Percentiles rank a stretch among this genome's conserved stretches.
Conservation (phyloP, 495 filamentous ascomycete species). For the Penicillium egyptiacum region DNA sequence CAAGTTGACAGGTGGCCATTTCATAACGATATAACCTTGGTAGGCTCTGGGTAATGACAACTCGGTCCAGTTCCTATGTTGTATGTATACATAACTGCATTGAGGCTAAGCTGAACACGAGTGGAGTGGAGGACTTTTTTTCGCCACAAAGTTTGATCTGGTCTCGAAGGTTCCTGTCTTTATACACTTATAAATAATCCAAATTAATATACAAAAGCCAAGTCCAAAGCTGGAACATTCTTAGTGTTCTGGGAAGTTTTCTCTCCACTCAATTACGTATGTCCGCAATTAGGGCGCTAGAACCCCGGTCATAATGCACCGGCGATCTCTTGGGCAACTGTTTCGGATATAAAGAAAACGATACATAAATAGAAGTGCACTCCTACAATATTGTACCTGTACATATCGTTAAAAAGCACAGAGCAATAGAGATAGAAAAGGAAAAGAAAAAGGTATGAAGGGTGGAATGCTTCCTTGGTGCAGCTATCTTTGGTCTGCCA, state of each 20-base stretch:
- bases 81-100: not conserved
- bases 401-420: too few species aligned
- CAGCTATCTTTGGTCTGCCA: not conserved
- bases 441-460: conserved; percentile 7
- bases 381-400: too few species aligned
- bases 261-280: conserved; percentile 12
- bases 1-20: not conserved
- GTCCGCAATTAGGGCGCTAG: not conserved
- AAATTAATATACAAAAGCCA: not conserved
- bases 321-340: not conserved
- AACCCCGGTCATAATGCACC: conserved; percentile 1
- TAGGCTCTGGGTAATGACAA: not conserved
- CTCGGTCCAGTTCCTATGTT: not conserved
- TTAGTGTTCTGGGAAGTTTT: not conserved
- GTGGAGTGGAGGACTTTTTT: not conserved
- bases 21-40: not conserved
- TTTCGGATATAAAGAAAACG: conserved; percentile 1
- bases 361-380: not conserved
- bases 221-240: not conserved
- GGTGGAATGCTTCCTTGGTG: conserved; percentile 12
- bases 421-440: not conserved
- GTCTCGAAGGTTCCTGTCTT: not conserved
- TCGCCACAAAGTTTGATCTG: not conserved
- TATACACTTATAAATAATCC: not conserved
- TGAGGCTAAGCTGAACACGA: not conserved